phyloP scores from a whole-genome alignment of 176 grass and related monocot genomes.

The Cymbopogon citratus region DNA sequence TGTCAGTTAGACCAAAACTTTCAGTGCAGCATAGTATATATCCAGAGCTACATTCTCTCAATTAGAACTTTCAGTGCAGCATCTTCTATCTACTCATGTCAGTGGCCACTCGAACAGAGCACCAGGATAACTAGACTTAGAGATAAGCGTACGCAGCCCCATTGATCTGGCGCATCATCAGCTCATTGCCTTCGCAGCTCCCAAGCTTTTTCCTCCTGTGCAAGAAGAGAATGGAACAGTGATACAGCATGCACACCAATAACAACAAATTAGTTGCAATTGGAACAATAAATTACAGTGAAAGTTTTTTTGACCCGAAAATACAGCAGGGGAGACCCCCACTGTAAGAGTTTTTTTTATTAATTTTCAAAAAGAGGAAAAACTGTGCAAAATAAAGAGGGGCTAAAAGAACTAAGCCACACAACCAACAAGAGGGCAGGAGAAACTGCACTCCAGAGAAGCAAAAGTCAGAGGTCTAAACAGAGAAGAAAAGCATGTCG shows the following conservation, averaged over 20 bases:
- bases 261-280: background rate
- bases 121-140: background rate
- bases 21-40: background rate
- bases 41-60: constrained; percentile 7
- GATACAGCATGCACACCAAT: background rate
- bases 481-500: too few species aligned
- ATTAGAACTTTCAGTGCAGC: background rate
- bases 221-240: background rate
- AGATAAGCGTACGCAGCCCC: background rate
- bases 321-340: too few species aligned
- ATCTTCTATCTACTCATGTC: background rate
- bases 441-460: too few species aligned
- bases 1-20: constrained; percentile 3
- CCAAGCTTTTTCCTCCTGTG: constrained; percentile 38
- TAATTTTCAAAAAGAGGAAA: too few species aligned
- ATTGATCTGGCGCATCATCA: background rate
- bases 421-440: too few species aligned
- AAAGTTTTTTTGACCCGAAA: too few species aligned
- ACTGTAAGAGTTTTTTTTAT: too few species aligned
- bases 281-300: background rate
- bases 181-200: background rate
- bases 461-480: too few species aligned
- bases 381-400: too few species aligned
- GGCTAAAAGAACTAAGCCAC: too few species aligned
- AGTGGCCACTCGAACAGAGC: background rate